phyloP scores from a whole-genome alignment of 2,329 filamentous ascomycete genomes.

The Cladophialophora yegresii region DNA sequence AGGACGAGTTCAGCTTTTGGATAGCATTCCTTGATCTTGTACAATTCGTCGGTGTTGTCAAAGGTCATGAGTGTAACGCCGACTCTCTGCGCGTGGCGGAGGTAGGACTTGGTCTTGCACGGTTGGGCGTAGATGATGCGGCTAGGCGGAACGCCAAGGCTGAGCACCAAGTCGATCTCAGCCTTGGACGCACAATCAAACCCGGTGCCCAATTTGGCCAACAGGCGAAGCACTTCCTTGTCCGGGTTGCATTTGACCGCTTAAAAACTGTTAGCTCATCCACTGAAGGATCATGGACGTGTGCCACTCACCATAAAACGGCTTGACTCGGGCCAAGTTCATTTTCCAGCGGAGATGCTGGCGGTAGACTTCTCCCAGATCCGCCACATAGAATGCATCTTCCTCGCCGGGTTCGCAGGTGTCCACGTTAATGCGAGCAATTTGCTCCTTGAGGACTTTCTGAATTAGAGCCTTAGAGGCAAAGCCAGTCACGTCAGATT shows the following conservation, averaged over 20 bases:
- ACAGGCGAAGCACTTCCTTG: conserved; percentile 80
- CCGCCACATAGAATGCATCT: conserved; percentile 97
- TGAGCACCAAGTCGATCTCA: conserved; percentile 90
- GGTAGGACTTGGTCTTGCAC: conserved; percentile 98
- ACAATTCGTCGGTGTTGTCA: conserved; percentile 95
- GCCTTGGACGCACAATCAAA: conserved; percentile 98
- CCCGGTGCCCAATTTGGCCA: conserved; percentile 84
- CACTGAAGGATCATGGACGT: conserved; percentile 16
- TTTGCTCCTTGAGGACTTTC: conserved; percentile 80
- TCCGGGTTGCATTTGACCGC: conserved; percentile 99
- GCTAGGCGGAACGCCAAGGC: conserved; percentile 76
- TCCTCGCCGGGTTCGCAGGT: conserved; percentile 88
- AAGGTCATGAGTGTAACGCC: conserved; percentile 99
- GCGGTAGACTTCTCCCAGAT: conserved; percentile 97
- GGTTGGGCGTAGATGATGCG: conserved; percentile 99
- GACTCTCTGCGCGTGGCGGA: conserved; percentile 80
- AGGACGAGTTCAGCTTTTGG: conserved; percentile 88
- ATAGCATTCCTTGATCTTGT: conserved; percentile 93
- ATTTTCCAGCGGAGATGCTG: conserved; percentile 98
- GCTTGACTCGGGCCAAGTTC: conserved; percentile 87
- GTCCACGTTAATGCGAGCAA: conserved; percentile 81
- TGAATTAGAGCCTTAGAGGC: conserved; percentile 79
- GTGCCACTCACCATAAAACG: conserved; percentile 77
- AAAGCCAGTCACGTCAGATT: conserved; percentile 48
- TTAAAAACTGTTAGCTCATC: conserved; percentile 41